A percentile compares a stretch with the other conserved stretches of the same genome.
phyloP scores from a whole-genome alignment of 192 early-diverging fungal species.

The Chytriomyces sp. region DNA sequence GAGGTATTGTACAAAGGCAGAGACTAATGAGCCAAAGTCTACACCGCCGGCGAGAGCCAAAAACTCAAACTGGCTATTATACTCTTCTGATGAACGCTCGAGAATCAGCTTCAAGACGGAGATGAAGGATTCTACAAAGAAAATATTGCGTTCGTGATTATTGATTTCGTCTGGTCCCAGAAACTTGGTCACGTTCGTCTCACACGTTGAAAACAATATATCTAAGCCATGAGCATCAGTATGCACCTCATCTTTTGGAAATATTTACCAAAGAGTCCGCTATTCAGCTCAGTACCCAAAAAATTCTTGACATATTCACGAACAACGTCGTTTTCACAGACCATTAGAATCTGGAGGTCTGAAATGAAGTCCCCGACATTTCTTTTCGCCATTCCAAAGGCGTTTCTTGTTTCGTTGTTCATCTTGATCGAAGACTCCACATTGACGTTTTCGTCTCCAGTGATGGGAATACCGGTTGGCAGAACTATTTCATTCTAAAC shows the following conservation, averaged over 20 bases:
- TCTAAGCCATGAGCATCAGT: neutral
- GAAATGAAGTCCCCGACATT: conserved; percentile 72
- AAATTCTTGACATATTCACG: conserved; percentile 77
- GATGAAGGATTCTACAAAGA: conserved; percentile 69
- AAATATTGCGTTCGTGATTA: conserved; percentile 62
- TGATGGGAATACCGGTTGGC: conserved; percentile 4
- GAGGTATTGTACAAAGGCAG: conserved; percentile 70
- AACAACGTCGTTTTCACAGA: conserved; percentile 73
- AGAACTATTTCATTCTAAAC: neutral
- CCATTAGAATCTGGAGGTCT: conserved; percentile 72
- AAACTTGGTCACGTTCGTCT: conserved; percentile 54
- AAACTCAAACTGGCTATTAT: conserved; percentile 2
- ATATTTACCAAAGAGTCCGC: conserved; percentile 60
- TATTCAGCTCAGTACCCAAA: conserved; percentile 74
- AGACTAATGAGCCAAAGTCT: conserved; percentile 70
- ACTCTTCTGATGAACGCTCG: conserved; percentile 59
- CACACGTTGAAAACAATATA: conserved; percentile 35
- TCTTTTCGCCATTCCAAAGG: conserved; percentile 31
- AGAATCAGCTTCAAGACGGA: conserved; percentile 71
- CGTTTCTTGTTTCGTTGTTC: conserved; percentile 13
- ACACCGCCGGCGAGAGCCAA: conserved; percentile 42
- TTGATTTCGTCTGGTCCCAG: conserved; percentile 64
- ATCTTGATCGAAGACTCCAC: neutral
- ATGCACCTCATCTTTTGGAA: neutral
- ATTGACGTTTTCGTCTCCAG: neutral